Evolutionary conservation across 805 yeast genomes (phyloP), one percentile per base, ranked within the genome.

Genomic region (Saturnispora quitensis): DNA sequence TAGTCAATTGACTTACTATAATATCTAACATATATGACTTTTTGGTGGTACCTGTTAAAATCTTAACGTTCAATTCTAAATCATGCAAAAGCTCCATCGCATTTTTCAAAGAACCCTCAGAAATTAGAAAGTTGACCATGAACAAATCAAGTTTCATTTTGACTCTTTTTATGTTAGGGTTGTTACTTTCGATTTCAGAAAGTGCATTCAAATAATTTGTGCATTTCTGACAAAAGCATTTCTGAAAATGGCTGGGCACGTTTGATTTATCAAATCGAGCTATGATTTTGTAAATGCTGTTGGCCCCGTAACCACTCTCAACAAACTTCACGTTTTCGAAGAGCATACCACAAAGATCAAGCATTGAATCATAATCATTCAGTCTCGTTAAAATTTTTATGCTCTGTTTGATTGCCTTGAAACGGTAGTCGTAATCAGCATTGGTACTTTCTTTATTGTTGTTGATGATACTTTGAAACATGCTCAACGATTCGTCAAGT

Each of bases 1-100:
- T 72, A 50, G 76, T 77, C 53, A 86, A 83, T 60, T 84, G 84
- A 4, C 80, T 72, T 0, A 93, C 86, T 20, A 84, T 73, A 1
- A 82, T 72, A 53, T 87, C 95, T 40, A 86, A 65, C 20, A 79
- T 64, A 54, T 72, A 77, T 0, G 80, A 68, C 55, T 69, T 75
- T 48, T 63, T 70, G 0, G 76, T 69, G 52, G 75, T 67, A 38
- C 78, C 83, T 7, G 76, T 62, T 0, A 73, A 71, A 2, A 43
- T 44, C 5, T 63, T 63, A 7, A 79, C 64, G 38, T 67, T 68
- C 2, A 50, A 42, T 50, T 78, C 75, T 36, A 80, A 65, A 5
- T 55, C 50, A 2, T 58, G 50, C 7, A 80, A 63, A 3, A 76
- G 57, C 1, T 43, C 49, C 5, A 65, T 56, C 31, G 80, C 74